Conservation (phyloP, 768 basidiomycete genomes). For the Pisolithus microcarpus region DNA sequence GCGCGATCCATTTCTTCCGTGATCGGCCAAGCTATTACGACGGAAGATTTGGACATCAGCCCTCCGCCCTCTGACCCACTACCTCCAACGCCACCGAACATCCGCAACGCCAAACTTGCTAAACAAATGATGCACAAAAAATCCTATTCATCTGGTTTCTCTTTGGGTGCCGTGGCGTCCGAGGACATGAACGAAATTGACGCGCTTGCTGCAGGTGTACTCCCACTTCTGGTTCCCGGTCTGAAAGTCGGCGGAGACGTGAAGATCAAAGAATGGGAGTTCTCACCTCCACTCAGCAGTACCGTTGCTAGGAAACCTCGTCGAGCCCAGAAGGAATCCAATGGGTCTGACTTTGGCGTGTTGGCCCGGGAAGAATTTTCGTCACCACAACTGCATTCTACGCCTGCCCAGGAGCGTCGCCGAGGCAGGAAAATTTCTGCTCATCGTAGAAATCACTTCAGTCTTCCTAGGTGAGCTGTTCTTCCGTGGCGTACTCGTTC, state of each 20-base stretch:
- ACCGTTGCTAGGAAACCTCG: slow-evolving; percentile 32
- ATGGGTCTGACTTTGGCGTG: slow-evolving; percentile 23
- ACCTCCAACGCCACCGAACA: slow-evolving; percentile 68
- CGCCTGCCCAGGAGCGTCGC: slow-evolving; percentile 40
- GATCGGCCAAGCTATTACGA: slow-evolving; percentile 33
- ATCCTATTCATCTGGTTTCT: slow-evolving; percentile 58
- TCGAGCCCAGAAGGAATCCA: slow-evolving; percentile 4
- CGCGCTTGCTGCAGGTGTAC: slow-evolving; percentile 58
- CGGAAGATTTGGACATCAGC: slow-evolving; percentile 29
- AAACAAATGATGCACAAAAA: slow-evolving; percentile 48
- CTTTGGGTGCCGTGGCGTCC: slow-evolving; percentile 49
- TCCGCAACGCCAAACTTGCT: slow-evolving; percentile 50
- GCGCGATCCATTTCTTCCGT: slow-evolving; percentile 53
- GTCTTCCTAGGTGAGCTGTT: slow-evolving; percentile 55
- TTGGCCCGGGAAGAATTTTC: slow-evolving; percentile 38
- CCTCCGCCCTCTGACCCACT: slow-evolving; percentile 59
- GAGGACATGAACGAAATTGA: slow-evolving; percentile 57
- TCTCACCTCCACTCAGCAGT: slow-evolving; percentile 29
- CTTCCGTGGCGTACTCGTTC: neutral
- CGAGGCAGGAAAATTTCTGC: slow-evolving; percentile 38
- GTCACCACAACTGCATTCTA: slow-evolving; percentile 54
- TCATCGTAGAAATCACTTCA: slow-evolving; percentile 59
- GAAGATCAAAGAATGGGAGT: slow-evolving; percentile 43
- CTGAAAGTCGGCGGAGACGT: slow-evolving; percentile 51
- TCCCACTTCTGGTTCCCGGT: slow-evolving; percentile 63